Evolutionary conservation across 2,329 filamentous ascomycete species (phyloP), one percentile per base, ranked within the genome.

Genomic region (Scedosporium aurantiacum): DNA sequence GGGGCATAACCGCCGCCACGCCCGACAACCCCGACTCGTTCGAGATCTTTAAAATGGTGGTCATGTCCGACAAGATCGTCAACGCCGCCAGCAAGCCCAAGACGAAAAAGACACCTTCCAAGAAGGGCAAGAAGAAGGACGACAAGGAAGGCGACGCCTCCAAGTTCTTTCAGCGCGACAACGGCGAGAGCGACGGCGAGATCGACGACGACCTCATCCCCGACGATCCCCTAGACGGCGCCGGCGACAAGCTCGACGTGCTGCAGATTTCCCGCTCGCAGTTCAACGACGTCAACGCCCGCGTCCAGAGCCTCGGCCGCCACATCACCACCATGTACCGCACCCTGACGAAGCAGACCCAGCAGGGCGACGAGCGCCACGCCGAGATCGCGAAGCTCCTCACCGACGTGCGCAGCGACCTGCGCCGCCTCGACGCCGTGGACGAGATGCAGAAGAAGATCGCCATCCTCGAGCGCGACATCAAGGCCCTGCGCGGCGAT

Each of bases 11-110:
- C 12, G 94, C 93, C 50, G 89, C 90, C 16, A 93, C 90, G 2
- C 89, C 90, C 32, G 93, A 97, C 66, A 92, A 86, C 68, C 91
- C 94, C 0, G 94, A 99, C 75, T 96, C 91, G 4, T 96, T 97
- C 69, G 94, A 99, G 74, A 74, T 96, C 66, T 94, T 92, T 79
- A 95, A 93, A 72, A 82, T 97, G 70, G 81, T 89, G 41, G 83
- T 94, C 59, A 84, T 86, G 69, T 86, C 82, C 10, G 82, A 84
- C 59, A 65, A 63, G 57, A 61, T 41, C 28, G 62, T 62, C 60
- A 58, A 52, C 27, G 60, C 41, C 56, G 58, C n/a, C 37, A 55
- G 59, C 69, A 66, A 62, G 61, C 62, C 52, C 64, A 64, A 47
- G 64, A 66, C 58, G 62, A 65, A 58, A 57, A 58, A 68, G 66